phyloP scores from a whole-genome alignment of 139 green algal genomes.

The Tetradesmus lagerheimii region DNA sequence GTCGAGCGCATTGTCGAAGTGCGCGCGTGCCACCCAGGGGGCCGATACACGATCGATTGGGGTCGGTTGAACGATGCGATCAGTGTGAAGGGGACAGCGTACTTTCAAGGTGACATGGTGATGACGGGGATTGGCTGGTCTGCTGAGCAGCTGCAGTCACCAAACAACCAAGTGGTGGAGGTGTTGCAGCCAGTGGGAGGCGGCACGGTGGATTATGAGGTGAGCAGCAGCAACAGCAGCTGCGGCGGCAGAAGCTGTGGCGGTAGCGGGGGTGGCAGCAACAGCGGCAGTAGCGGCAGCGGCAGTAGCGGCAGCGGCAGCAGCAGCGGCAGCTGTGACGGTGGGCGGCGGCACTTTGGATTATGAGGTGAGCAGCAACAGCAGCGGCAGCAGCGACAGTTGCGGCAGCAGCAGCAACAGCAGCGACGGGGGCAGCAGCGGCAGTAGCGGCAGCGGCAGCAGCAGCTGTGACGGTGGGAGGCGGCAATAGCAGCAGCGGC shows the following conservation, averaged over 20 bases:
- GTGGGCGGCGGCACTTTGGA: no score
- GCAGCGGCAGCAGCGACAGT: no score
- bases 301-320: background rate
- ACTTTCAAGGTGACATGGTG: slow-evolving; percentile 34
- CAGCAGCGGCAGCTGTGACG: no score
- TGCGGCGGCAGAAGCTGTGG: no score
- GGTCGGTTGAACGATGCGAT: background rate
- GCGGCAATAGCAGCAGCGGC: no score
- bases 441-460: no score
- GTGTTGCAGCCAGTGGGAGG: background rate
- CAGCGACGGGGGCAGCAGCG: no score
- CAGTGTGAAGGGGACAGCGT: background rate
- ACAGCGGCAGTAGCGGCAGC: background rate
- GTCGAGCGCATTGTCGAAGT: slow-evolving; percentile 43
- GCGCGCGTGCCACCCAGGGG: background rate
- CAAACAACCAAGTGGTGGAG: background rate
- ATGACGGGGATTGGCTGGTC: slow-evolving; percentile 40
- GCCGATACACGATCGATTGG: slow-evolving; percentile 21
- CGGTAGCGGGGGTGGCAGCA: no score
- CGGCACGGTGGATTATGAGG: slow-evolving; percentile 38
- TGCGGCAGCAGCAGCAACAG: no score
- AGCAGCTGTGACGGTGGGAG: no score
- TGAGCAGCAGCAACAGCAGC: background rate
- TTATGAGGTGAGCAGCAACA: no score
- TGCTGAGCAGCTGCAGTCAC: background rate